phyloP scores from a whole-genome alignment of 345 rosid genomes.

The Citrus sinensis region DNA sequence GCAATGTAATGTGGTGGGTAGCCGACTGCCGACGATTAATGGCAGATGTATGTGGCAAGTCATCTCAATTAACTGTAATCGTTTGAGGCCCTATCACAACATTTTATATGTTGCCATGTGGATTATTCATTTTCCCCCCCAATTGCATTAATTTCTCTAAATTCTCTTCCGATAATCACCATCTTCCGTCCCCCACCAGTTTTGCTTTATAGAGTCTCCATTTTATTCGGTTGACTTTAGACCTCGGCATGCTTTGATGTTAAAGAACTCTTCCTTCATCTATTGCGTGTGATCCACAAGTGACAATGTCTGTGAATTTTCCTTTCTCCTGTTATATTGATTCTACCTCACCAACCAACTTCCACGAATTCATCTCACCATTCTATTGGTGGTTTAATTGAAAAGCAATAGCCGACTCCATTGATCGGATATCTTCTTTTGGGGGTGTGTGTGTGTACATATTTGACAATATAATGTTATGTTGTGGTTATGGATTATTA shows the following conservation, averaged over 20 bases:
- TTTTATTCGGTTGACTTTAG: not conserved
- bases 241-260: not conserved
- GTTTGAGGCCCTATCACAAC: not conserved
- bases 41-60: not conserved
- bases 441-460: no score
- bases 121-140: no score
- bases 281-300: slow-evolving; percentile 7
- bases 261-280: not conserved
- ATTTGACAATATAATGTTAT: no score
- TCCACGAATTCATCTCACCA: not conserved
- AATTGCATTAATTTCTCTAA: not conserved
- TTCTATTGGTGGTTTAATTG: not conserved
- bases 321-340: not conserved
- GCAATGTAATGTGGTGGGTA: not conserved
- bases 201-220: not conserved
- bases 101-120: no score
- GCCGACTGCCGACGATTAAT: not conserved
- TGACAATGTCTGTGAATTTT: not conserved
- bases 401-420: not conserved
- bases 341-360: not conserved
- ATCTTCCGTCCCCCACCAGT: not conserved
- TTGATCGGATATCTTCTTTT: no score
- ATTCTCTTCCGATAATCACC: no score
- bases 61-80: not conserved
- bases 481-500: no score